Evolutionary conservation across 2,329 filamentous ascomycete genomes (phyloP).

Genomic region (Penicillium crustosum): DNA sequence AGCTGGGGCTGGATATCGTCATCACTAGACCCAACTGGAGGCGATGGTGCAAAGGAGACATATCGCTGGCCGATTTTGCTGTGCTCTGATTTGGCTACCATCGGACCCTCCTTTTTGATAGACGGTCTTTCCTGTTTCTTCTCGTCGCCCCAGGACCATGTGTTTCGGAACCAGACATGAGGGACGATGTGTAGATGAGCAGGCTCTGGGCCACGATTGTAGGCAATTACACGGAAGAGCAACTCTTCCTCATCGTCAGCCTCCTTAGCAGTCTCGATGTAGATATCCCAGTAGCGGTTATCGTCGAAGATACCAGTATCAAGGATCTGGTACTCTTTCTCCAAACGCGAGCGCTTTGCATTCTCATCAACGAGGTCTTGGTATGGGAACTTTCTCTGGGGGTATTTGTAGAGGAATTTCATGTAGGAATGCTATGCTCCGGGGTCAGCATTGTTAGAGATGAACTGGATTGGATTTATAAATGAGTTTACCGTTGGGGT

Average conservation of each 20-base stretch:
- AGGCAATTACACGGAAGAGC: slow-evolving; percentile 90
- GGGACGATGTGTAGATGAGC: slow-evolving; percentile 91
- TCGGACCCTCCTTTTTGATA: slow-evolving; percentile 66
- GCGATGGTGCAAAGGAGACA: slow-evolving; percentile 83
- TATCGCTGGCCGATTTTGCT: slow-evolving; percentile 78
- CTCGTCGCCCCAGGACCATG: slow-evolving; percentile 91
- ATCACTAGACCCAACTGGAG: slow-evolving; percentile 73
- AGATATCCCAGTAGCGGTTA: slow-evolving; percentile 92
- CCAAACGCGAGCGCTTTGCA: slow-evolving; percentile 69
- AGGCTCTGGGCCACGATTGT: slow-evolving; percentile 88
- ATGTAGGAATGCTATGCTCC: slow-evolving; percentile 83
- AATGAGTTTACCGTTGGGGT: slow-evolving; percentile 63
- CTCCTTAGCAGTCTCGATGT: slow-evolving; percentile 95
- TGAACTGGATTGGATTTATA: neutral
- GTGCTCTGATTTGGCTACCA: slow-evolving; percentile 74
- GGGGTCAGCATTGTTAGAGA: neutral
- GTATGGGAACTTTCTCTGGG: slow-evolving; percentile 88
- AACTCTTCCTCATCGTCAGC: slow-evolving; percentile 87
- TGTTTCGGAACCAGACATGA: slow-evolving; percentile 96
- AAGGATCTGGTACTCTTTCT: slow-evolving; percentile 86
- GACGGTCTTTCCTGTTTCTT: slow-evolving; percentile 72
- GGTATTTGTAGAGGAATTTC: slow-evolving; percentile 98
- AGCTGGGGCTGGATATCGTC: slow-evolving; percentile 82
- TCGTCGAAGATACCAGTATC: slow-evolving; percentile 89
- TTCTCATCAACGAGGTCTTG: slow-evolving; percentile 84